Base-by-base conservation (phyloP, 1,284 basidiomycete species). In the Ceraceosorus bombacis region DNA sequence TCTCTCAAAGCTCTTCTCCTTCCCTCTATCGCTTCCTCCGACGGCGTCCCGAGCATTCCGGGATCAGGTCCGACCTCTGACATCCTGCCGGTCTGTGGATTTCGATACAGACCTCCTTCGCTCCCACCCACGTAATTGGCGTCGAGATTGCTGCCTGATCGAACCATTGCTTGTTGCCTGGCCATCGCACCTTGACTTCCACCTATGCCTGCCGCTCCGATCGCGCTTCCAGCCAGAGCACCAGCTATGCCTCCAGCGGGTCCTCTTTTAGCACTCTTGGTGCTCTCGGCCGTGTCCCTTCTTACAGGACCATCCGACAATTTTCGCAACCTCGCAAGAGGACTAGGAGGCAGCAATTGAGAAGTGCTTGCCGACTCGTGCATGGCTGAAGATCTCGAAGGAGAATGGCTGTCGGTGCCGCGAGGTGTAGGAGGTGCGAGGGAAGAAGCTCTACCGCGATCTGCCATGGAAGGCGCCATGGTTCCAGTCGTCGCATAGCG, bases 121-220 rank as follows among this genome's bases (percentile, higher is more conserved):
- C 59, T 64, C 46, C 60, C 64, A 2, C 60, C 60, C 38, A 51
- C 60, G 41, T 40, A 53, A 53, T 51, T 52, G 10, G 41, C 41
- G 7, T 57, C 59, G 0, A 51, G 15, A 27, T 27, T 27, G 27
- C 27, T 27, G 27, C 27, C 27, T 27, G 27, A 27, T 27, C 27
- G 27, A 27, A 27, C 27, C 27, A 27, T 27, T 27, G 27, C 27
- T 27, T 27, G 27, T 27, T 27, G 27, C 27, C 27, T 27, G 3
- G 27, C 27, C 27, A 27, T 27, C 27, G 27, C 27, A 27, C 27
- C 27, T 27, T 27, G 27, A 27, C 27, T 27, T 27, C 27, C 66
- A 10, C 68, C 72, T 65, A 72, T 66, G 10, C 72, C 69, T 2
- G 69, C 65, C 39, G 71, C 56, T 9, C 70, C 70, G 27, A 27